These are phyloP conservation scores for Eucalyptus fibrosa DNA, from an alignment of 345 rosid genomes.

Conservation along the genomic window DNA sequence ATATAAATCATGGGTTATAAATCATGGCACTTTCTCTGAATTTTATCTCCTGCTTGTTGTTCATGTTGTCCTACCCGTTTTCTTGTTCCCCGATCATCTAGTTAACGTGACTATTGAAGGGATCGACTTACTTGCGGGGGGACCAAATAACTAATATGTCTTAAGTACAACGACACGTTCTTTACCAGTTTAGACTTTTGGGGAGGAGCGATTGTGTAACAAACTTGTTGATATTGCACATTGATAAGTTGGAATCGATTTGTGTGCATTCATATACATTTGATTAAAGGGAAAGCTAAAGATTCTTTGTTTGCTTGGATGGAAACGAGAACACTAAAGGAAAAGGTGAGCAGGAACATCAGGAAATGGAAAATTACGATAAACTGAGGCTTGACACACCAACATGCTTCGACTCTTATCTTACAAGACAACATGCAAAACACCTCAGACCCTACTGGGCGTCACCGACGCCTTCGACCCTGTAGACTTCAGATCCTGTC, in stretches of 20 bases:
- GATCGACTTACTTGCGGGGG: not conserved
- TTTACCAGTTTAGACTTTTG: not conserved
- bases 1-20: not conserved
- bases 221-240: not conserved
- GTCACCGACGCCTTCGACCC: not conserved
- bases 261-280: not conserved
- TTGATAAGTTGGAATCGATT: not conserved
- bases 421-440: not conserved
- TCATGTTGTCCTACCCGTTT: not conserved
- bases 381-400: not conserved
- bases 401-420: not conserved
- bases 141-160: not conserved
- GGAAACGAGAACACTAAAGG: not conserved
- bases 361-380: not conserved
- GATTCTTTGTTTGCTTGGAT: not conserved
- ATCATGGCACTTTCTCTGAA: not conserved
- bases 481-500: not conserved
- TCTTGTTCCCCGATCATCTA: not conserved
- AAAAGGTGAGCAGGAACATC: not conserved
- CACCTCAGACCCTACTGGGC: not conserved
- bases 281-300: not conserved
- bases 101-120: not conserved
- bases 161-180: not conserved
- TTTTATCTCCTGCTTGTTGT: not conserved
- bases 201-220: not conserved